Evolutionary conservation across 306 rosid species (phyloP).

Genomic region (Mimosa pudica): DNA sequence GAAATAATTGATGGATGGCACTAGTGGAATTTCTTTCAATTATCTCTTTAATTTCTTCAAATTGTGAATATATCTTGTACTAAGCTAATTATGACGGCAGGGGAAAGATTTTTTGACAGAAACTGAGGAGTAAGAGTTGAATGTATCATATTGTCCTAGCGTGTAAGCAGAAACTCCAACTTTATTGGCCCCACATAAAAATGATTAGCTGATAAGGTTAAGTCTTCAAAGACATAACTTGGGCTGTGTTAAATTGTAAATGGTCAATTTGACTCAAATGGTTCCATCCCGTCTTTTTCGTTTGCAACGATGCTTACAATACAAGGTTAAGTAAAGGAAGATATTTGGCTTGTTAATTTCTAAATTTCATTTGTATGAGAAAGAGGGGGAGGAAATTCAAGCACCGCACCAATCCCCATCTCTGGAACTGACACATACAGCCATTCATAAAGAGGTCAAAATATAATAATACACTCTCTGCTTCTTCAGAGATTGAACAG

Average conservation of each 20-base stretch:
- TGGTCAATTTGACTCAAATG: not conserved
- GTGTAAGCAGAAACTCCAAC: conserved; percentile 3
- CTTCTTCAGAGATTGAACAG: conserved; percentile 26
- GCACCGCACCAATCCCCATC: conserved; percentile 40
- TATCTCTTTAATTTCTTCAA: not conserved
- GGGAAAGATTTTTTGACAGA: not conserved
- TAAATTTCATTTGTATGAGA: too few species aligned
- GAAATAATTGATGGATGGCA: not conserved
- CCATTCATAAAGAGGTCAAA: conserved; percentile 38
- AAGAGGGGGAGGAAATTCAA: not conserved
- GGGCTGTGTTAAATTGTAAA: not conserved
- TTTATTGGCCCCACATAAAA: not conserved
- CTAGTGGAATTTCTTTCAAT: not conserved
- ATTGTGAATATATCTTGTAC: not conserved
- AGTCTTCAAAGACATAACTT: conserved; percentile 32
- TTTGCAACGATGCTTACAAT: not conserved
- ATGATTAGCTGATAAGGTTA: conserved; percentile 21
- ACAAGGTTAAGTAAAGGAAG: not conserved
- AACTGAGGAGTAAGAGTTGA: not conserved
- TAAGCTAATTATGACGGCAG: not conserved
- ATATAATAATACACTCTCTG: conserved; percentile 16
- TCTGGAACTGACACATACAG: conserved; percentile 39
- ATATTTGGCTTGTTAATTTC: not conserved
- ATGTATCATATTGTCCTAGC: not conserved
- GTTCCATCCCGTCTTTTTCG: not conserved